Base-by-base conservation (phyloP, 1,284 basidiomycete species). In the Moesziomyces parantarcticus region DNA sequence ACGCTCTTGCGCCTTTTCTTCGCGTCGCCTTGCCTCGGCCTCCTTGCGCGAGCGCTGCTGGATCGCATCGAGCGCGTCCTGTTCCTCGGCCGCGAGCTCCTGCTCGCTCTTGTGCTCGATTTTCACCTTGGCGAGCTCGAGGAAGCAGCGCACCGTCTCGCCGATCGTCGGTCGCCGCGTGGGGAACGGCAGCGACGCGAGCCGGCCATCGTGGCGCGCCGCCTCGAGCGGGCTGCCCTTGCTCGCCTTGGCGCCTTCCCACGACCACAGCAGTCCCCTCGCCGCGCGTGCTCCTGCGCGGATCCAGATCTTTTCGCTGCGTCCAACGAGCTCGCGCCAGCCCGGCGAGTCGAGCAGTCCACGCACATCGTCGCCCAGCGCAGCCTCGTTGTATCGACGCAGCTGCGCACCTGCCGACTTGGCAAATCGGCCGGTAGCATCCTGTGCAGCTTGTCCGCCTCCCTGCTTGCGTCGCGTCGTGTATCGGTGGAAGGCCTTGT, bases 401-500 rank as follows among this genome's bases (percentile, higher is more conserved):
- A 99, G 88, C 85, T 90, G 89, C 0, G 97, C 97, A 84, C 97
- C 97, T 13, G 95, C 95, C 84, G 93, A 96, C 80, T 94, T 92
- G 0, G 97, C 97, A 8, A 92, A 93, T 84, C 96, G 96, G 10
- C 81, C 82, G 3, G 93, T 88, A 58, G 94, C 93, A 84, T 99
- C 97, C 78, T 98, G 97, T 3, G 92, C 79, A 1, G 90, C 90
- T 85, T 99, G 97, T 0, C 92, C 92, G 0, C 97, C 97, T 84
- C 97, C 97, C 86, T 99, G 97, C 84, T 99, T 99, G 73, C 92
- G 88, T 75, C 97, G 92, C 41, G 97, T 99, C 0, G 97, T 99
- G 84, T 99, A 99, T 8, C 97, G 90, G 84, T 99, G 97, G 85
- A 98, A 99, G 0, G 97, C 98, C 85, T 99, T 99, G 83, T 97